Base-by-base conservation (phyloP, 805 yeast genomes). In the Kurtzmaniella cleridarum region DNA sequence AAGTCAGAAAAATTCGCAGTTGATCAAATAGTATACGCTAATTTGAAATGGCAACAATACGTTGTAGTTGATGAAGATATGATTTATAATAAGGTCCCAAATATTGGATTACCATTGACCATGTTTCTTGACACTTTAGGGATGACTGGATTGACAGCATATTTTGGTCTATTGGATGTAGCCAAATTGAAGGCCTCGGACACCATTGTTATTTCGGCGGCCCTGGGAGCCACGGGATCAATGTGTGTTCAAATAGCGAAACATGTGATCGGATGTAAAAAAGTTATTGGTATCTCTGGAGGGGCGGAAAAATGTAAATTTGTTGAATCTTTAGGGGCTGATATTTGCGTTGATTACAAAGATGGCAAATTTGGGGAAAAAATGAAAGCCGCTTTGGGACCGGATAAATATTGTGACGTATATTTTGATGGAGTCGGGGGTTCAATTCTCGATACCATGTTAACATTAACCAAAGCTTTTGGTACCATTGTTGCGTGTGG, bases 211-310 rank as follows among this genome's bases (percentile, higher is more conserved):
- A 62, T 81, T 33, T 73, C 81, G 14, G 86, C 84, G 41, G 87
- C 87, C 11, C 73, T 81, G 6, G 88, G 88, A 43, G 84, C 85
- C n/a, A 81, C 81, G n/a, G 87, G 87, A 11, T 69, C 77, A 18
- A 59, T 70, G 35, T 74, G 66, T 35, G 74, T 79, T 15, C 85
- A 79, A 54, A 53, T 81, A 10, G 80, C 84, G 31, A 62, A 76
- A 43, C 60, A 71, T 30, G 56, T 75, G 9, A 65, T 73, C 52
- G 73, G 73, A 28, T 81, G 81, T 23, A 58, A 67, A 32, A 73
- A 66, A 47, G 79, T 81, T 18, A 67, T 79, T 51, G 86, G 81
- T 32, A 71, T 79, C 45, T 76, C 84, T 13, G 84, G 86, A 40
- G 73, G 79, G 8, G 66, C 59, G 4, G 79, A 67, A 27, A 81